Evolutionary conservation across 495 filamentous ascomycete genomes (phyloP), one percentile per base, ranked within the genome.

Genomic region (Penicillium bialowiezense): DNA sequence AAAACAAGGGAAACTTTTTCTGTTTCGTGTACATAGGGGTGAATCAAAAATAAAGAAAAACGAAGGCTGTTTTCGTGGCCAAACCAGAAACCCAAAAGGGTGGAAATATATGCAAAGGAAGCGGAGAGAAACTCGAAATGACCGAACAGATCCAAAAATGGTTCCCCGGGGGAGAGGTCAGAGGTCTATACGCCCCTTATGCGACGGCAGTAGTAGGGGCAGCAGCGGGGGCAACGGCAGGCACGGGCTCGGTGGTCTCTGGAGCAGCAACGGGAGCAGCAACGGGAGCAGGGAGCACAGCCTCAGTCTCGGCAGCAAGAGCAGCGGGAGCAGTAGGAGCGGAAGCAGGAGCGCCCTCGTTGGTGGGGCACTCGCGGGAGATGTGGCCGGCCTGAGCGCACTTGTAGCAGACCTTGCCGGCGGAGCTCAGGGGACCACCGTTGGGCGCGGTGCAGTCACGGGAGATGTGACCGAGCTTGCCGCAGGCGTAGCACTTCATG

Each of bases 401-500:
- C 67, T 91, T 87, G 78, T 99, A 99, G 83, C 95, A 99, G 51
- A 90, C 95, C 83, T 97, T 97, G 60, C 92, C 92, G 52, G 88
- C 90, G 54, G 89, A 90, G 80, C 91, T 96, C 56, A 97, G 79
- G 28, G 91, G 91, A 17, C 95, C 95, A 38, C 95, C 95, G 68
- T 97, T 97, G 45, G 95, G 95, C 42, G 95, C 89, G 18, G 91
- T 96, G 76, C 93, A 99, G 73, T 99, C 93, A 55, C 92, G 85
- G 18, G 90, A 96, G 70, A 97, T 97, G 75, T 98, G 93, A 36
- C 93, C 93, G 70, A 96, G 82, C 75, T 98, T 98, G 65, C 95
- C 95, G 68, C 95, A 99, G 54, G 95, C 92, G 69, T 97, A 99
- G 81, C 95, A 99, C 73, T 99, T 99, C 91, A 96, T 96, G 45